These are phyloP conservation scores for Hyparrhenia diplandra DNA, from an alignment of 176 grass and related monocot genomes.

Conservation along the genomic window DNA sequence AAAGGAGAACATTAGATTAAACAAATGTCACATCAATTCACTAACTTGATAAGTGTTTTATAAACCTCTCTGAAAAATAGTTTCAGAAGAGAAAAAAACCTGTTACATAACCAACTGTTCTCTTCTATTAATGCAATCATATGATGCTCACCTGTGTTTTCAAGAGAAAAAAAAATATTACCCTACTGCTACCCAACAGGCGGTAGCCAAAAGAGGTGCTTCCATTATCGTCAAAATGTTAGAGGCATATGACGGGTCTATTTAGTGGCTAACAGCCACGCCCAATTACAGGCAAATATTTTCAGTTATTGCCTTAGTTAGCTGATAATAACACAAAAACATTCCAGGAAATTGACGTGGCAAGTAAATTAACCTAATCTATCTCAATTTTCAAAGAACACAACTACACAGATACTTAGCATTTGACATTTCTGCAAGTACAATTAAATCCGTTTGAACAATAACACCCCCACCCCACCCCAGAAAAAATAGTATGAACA, in stretches of 20 bases:
- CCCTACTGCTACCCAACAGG: neutral
- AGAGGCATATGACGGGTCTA: too few relatives aligned
- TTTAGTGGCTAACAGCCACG: too few relatives aligned
- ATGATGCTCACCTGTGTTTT: neutral
- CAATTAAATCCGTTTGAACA: neutral
- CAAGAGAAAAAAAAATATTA: neutral
- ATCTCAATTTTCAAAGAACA: neutral
- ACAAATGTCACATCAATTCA: neutral
- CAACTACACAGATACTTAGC: neutral
- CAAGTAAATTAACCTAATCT: neutral
- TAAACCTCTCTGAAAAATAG: neutral
- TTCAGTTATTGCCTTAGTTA: too few relatives aligned
- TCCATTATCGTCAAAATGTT: neutral
- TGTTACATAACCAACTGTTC: neutral
- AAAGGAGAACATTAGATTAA: slow-evolving; percentile 27
- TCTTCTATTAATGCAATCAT: neutral
- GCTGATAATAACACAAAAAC: neutral
- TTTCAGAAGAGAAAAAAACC: neutral
- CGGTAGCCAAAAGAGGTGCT: neutral
- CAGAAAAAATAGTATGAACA: neutral
- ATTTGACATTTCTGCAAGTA: neutral
- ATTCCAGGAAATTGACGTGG: neutral
- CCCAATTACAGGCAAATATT: too few relatives aligned
- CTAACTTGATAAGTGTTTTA: neutral
- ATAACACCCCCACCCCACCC: neutral